These are phyloP conservation scores for Blastobotrys aristatus DNA, from an alignment of 1,139 yeast genomes.

Conservation along the genomic window DNA sequence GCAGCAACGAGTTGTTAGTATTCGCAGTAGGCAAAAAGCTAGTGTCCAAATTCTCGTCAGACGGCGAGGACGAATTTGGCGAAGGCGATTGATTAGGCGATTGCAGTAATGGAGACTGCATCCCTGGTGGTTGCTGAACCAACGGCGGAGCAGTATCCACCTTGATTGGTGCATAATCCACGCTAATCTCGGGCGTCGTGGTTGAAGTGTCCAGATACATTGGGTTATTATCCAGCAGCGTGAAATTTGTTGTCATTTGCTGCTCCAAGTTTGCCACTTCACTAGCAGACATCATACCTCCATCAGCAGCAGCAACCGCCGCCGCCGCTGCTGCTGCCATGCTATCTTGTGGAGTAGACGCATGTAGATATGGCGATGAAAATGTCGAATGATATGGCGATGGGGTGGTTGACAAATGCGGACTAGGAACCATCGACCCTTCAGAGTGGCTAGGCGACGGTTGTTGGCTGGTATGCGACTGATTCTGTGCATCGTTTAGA, in stretches of 20 bases:
- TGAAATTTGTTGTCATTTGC: conserved; percentile 23
- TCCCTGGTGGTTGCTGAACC: background rate
- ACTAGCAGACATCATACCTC: background rate
- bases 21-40: conserved; percentile 5
- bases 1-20: conserved; percentile 10
- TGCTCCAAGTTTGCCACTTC: conserved; percentile 20
- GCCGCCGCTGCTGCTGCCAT: background rate
- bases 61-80: conserved; percentile 1
- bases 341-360: conserved; percentile 11
- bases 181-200: conserved; percentile 15
- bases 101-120: background rate
- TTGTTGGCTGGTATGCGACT: conserved; percentile 1
- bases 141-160: background rate
- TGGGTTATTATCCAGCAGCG: conserved; percentile 16
- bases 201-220: conserved; percentile 8
- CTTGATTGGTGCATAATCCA: conserved; percentile 13
- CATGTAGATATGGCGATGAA: conserved; percentile 19
- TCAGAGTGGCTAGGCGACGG: conserved; percentile 19
- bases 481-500: background rate
- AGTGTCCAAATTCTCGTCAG: conserved; percentile 1
- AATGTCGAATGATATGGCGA: conserved; percentile 22
- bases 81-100: conserved; percentile 1
- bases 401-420: conserved; percentile 15
- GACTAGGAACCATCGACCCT: conserved; percentile 15
- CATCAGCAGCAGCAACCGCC: background rate